phyloP scores from a whole-genome alignment of 257 asterid species.

The Jacaranda mimosifolia region DNA sequence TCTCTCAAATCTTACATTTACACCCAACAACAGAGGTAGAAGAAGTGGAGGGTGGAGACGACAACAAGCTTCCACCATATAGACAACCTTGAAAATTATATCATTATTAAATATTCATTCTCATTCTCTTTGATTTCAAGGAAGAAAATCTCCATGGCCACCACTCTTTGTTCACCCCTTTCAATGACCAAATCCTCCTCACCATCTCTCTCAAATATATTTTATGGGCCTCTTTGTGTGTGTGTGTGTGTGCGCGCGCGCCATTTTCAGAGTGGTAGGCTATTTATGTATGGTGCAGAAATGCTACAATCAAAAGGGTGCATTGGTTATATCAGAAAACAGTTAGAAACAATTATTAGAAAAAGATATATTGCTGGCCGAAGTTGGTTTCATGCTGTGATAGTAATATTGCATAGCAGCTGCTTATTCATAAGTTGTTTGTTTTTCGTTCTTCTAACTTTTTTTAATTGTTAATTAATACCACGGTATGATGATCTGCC shows the following conservation, averaged over 20 bases:
- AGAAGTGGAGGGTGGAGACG: constrained; percentile 57
- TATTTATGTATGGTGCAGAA: background rate
- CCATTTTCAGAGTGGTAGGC: background rate
- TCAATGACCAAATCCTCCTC: constrained; percentile 43
- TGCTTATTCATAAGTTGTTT: background rate
- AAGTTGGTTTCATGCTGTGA: no score
- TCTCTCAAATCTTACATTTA: no score
- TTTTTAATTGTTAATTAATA: background rate
- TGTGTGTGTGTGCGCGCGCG: background rate
- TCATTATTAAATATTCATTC: constrained; percentile 39
- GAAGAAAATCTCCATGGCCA: constrained; percentile 43
- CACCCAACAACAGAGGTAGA: constrained; percentile 60
- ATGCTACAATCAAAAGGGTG: no score
- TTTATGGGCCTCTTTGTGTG: background rate
- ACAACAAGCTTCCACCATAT: constrained; percentile 59
- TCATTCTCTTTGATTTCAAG: constrained; percentile 45
- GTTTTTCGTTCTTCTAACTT: background rate
- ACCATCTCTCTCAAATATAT: background rate
- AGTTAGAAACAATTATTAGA: no score
- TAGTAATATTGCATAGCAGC: no score
- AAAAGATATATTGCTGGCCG: no score
- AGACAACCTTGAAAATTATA: constrained; percentile 56
- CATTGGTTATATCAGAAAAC: no score
- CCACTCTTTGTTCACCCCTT: constrained; percentile 43
- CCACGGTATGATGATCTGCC: constrained; percentile 31